phyloP scores from a whole-genome alignment of 2,329 filamentous ascomycete genomes.

The Trichoderma lentiforme region DNA sequence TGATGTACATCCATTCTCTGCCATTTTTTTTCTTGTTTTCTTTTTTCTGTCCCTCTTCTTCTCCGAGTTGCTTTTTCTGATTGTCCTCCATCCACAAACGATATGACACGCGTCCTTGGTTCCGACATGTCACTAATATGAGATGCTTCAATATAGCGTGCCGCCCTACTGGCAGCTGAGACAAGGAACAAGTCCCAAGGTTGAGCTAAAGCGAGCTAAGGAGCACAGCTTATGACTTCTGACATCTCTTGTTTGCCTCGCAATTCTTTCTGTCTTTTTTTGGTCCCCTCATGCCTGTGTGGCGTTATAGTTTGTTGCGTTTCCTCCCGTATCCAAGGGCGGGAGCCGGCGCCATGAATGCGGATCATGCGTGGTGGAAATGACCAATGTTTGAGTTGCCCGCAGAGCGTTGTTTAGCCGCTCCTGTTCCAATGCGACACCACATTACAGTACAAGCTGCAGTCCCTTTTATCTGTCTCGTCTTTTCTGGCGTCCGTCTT shows the following conservation, averaged over 20 bases:
- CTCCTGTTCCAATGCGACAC: not conserved
- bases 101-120: not conserved
- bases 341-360: constrained; percentile 9
- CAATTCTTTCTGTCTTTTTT: not conserved
- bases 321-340: constrained; percentile 8
- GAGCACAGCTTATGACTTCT: constrained; percentile 3
- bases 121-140: constrained; percentile 4
- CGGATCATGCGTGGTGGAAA: not conserved
- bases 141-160: not conserved
- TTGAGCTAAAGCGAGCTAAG: constrained; percentile 7
- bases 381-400: constrained; percentile 7
- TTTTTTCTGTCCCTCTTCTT: not conserved
- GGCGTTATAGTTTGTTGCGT: constrained; percentile 1
- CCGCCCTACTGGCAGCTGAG: not conserved
- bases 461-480: not conserved
- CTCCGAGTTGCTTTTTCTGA: not conserved
- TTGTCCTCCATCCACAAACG: not conserved
- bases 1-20: not conserved
- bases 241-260: not conserved
- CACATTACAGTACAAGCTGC: not conserved
- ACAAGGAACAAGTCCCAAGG: not conserved
- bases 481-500: not conserved
- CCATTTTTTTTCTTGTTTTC: not conserved
- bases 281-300: not conserved
- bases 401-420: not conserved